Evolutionary conservation across 2,329 filamentous ascomycete genomes (phyloP), one percentile per base, ranked within the genome.

Genomic region (Cladorrhinum sp.): DNA sequence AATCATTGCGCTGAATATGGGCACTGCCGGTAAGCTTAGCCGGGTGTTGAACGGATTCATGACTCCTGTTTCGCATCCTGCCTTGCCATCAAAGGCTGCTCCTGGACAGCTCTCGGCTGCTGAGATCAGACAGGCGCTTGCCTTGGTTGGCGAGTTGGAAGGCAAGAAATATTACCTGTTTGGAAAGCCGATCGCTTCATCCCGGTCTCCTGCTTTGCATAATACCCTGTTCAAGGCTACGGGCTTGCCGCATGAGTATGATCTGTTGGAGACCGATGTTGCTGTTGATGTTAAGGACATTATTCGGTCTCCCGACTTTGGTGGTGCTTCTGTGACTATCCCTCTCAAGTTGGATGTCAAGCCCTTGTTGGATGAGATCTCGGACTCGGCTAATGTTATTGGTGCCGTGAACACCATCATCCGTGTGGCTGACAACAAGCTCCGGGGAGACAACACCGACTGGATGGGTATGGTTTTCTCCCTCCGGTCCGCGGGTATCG

Each of bases 1-100:
- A 0, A 78, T 99, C 58, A 97, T 99, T 67, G 92, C 90, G 1
- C 89, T 99, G 72, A 99, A 99, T 76, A 98, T 99, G 93, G 93
- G 93, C 27, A 80, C 85, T 52, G 79, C 85, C 24, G 95, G 95
- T 53, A 95, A 96, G 77, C 82, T 97, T 48, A 96, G 92, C 70
- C 88, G 95, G 32, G 88, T 99, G 50, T 79, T 96, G 61, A 99
- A 99, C 75, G 81, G 84, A 27, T 98, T 98, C 79, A 86, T 99
- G 79, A 98, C 95, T 0, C 95, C 95, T 0, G 95, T 99, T 13
- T 92, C 92, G 2, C 95, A 98, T 73, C 90, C 92, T 1, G 84
- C 83, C 12, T 81, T 98, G n/a, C 92, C 93, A 0, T 92, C 93
- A 76, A 95, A 95, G 72, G 93, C 95, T 41, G 95, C 95, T 0